A percentile compares a stretch with the other conserved stretches of the same genome.
Conservation (phyloP, 805 yeast genomes). For the Kodamaea leandrae region DNA sequence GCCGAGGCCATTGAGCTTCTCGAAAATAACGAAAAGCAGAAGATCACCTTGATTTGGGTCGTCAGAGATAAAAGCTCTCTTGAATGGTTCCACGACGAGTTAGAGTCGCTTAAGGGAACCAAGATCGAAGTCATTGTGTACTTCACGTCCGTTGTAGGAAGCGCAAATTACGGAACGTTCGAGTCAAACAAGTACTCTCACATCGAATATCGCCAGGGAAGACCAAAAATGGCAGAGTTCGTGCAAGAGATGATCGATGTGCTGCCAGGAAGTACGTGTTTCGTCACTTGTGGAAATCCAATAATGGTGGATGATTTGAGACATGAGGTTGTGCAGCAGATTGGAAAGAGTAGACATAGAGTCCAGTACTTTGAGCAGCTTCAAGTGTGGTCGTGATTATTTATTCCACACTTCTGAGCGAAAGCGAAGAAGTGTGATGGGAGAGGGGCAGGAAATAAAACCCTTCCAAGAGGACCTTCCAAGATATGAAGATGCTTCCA, state of each 20-base stretch:
- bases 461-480: not conserved
- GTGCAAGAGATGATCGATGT: slow-evolving; percentile 11
- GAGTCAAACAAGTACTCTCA: not conserved
- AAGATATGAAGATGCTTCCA: not conserved
- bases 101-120: slow-evolving; percentile 24
- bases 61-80: slow-evolving; percentile 52
- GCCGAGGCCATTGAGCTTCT: slow-evolving; percentile 35
- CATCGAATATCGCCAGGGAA: slow-evolving; percentile 39
- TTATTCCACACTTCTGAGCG: not conserved
- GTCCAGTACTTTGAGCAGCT: slow-evolving; percentile 74
- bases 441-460: not conserved
- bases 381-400: slow-evolving; percentile 54
- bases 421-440: not conserved
- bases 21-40: slow-evolving; percentile 5
- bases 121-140: slow-evolving; percentile 31
- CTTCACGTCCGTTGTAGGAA: slow-evolving; percentile 11
- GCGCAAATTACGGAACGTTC: slow-evolving; percentile 4
- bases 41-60: slow-evolving; percentile 58
- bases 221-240: slow-evolving; percentile 11
- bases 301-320: slow-evolving; percentile 33
- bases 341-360: slow-evolving; percentile 41
- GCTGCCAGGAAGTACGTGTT: slow-evolving; percentile 18
- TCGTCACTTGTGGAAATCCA: slow-evolving; percentile 34
- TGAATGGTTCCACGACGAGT: slow-evolving; percentile 48
- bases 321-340: slow-evolving; percentile 39